These are phyloP conservation scores for Candida chilensis DNA, from an alignment of 805 yeast species.

Conservation along the genomic window DNA sequence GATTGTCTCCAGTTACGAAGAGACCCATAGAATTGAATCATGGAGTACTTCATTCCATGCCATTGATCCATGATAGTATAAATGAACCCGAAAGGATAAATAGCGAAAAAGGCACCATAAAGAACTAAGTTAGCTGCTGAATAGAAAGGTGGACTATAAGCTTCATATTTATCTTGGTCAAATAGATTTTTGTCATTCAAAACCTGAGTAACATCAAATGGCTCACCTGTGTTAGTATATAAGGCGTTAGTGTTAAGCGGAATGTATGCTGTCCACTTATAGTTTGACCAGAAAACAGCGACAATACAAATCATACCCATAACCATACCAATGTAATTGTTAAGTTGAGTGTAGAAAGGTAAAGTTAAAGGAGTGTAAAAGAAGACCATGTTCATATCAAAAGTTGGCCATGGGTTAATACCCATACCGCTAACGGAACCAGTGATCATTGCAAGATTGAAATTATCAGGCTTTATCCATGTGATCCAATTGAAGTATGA, in stretches of 20 bases:
- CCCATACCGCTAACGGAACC: constrained; percentile 25
- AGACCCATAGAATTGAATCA: constrained; percentile 21
- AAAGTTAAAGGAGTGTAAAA: constrained; percentile 11
- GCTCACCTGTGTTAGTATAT: constrained; percentile 33
- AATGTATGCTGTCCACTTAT: constrained; percentile 38
- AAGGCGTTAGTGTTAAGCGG: constrained; percentile 40
- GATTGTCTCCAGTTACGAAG: constrained; percentile 12
- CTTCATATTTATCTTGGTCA: constrained; percentile 20
- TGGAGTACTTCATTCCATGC: constrained; percentile 27
- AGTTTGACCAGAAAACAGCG: constrained; percentile 32
- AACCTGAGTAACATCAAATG: constrained; percentile 31
- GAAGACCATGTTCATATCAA: constrained; percentile 28
- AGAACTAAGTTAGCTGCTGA: constrained; percentile 40
- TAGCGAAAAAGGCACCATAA: constrained; percentile 48
- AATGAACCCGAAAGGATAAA: constrained; percentile 46
- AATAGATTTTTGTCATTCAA: constrained; percentile 23
- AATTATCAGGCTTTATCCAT: constrained; percentile 25
- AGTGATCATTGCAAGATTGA: constrained; percentile 14
- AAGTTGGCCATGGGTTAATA: constrained; percentile 33
- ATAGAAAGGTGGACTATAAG: constrained; percentile 34
- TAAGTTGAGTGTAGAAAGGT: constrained; percentile 11
- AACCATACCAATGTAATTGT: constrained; percentile 3
- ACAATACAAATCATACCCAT: constrained; percentile 10
- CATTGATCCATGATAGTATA: constrained; percentile 39
- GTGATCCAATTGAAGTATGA: constrained; percentile 55